Conservation (phyloP, 2,329 filamentous ascomycete genomes). For the Escovopsis sp. region DNA sequence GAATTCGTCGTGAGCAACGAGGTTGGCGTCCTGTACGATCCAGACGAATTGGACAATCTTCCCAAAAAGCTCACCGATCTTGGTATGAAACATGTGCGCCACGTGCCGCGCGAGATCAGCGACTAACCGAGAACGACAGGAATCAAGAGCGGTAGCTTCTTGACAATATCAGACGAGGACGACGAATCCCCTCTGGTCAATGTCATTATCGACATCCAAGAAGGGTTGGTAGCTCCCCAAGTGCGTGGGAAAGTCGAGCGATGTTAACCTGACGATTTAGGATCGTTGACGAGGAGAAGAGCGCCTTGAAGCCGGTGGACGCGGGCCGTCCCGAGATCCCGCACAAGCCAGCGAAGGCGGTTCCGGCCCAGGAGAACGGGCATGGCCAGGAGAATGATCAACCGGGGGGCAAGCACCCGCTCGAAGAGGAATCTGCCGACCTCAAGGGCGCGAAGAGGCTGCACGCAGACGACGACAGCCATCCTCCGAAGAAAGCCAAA, state of each 20-base stretch:
- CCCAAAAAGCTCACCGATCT: conserved; percentile 65
- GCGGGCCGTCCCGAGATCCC: conserved; percentile 35
- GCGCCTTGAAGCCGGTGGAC: conserved; percentile 37
- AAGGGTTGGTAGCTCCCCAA: conserved; percentile 33
- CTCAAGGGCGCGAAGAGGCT: conserved; percentile 31
- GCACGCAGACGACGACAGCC: conserved; percentile 27
- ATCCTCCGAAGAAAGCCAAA: conserved; percentile 36
- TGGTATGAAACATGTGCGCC: conserved; percentile 27
- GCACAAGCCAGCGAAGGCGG: conserved; percentile 33
- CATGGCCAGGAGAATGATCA: conserved; percentile 23
- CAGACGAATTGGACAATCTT: conserved; percentile 77
- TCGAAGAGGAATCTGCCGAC: conserved; percentile 20
- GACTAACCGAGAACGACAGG: conserved; percentile 25
- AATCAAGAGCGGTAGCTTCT: conserved; percentile 56
- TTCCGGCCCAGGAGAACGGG: conserved; percentile 24
- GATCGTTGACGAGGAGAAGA: conserved; percentile 28
- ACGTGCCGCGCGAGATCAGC: background rate
- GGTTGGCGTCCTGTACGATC: conserved; percentile 69
- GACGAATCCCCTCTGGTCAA: conserved; percentile 64
- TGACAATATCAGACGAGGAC: conserved; percentile 77
- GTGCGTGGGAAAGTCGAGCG: too few relatives aligned
- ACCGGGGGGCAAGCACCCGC: conserved; percentile 19
- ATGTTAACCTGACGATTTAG: conserved; percentile 24
- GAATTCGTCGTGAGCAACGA: conserved; percentile 70
- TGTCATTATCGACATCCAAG: conserved; percentile 55